Evolutionary conservation across 257 asterid genomes (phyloP).

Genomic region (Petunia axillaris): DNA sequence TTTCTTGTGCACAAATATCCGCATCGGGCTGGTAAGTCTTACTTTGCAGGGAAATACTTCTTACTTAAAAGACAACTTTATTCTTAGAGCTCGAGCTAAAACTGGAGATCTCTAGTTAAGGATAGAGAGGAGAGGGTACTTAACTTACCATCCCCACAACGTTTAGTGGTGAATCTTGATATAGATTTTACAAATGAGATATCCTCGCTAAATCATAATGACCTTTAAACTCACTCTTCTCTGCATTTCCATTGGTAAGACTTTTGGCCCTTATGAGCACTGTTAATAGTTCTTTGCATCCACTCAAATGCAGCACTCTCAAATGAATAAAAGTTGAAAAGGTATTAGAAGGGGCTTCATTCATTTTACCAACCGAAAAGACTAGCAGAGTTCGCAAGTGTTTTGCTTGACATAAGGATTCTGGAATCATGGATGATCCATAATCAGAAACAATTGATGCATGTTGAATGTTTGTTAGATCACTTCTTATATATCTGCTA

Average conservation of each 20-base stretch:
- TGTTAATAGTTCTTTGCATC: neutral
- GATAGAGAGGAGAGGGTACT: too few species aligned
- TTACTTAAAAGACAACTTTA: too few species aligned
- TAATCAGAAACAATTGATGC: constrained; percentile 28
- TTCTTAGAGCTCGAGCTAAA: too few species aligned
- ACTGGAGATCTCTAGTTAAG: too few species aligned
- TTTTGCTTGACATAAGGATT: constrained; percentile 21
- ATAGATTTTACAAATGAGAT: too few species aligned
- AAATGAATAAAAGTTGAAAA: constrained; percentile 28
- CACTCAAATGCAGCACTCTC: constrained; percentile 35
- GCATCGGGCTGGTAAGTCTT: neutral
- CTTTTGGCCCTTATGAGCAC: too few species aligned
- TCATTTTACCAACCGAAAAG: constrained; percentile 31
- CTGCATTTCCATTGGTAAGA: neutral
- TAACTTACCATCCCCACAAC: too few species aligned
- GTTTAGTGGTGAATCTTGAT: too few species aligned
- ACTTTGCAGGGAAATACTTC: too few species aligned
- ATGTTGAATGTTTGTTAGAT: constrained; percentile 25
- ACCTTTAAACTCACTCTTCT: neutral
- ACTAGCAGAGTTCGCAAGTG: constrained; percentile 36
- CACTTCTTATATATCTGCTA: neutral
- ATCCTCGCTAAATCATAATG: neutral
- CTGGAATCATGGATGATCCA: constrained; percentile 18
- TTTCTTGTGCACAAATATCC: neutral
- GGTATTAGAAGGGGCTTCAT: constrained; percentile 3